Base-by-base conservation (phyloP, 495 filamentous ascomycete genomes). In the Talaromyces ruber region DNA sequence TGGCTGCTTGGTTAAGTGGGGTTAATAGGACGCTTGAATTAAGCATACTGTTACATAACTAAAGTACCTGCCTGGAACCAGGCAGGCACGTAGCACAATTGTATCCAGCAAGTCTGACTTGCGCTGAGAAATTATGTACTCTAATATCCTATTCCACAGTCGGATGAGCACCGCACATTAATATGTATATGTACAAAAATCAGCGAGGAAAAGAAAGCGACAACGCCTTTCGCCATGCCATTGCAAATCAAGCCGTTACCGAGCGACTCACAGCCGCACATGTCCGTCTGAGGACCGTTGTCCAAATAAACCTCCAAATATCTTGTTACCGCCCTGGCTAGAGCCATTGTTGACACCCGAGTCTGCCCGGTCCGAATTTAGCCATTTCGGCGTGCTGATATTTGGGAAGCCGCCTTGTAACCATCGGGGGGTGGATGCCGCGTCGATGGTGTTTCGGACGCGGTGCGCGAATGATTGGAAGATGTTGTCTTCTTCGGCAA, bases 361-460 rank as follows among this genome's bases (percentile, higher is more conserved):
- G 30, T n/a, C 28, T 29, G 29, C 59, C 39, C 25, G 24, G 50
- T 69, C 68, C 16, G 70, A 70, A 1, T 67, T 70, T 86, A 96
- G 89, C 93, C 93, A 97, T 63, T 87, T 90, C 2, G 91, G 93
- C 67, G 86, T 80, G 69, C 88, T 88, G 67, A 90, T 82, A 14
- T 79, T 80, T 24, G 84, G 75, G 16, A 82, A 75, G 58, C 88
- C 81, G 22, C 85, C 84, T 64, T 86, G 82, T 57, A 95, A 67
- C 91, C 92, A 96, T 57, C 86, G 83, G 2, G 93, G 92, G 32
- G 86, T 82, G 50, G 93, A 89, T 18, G 91, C 75, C 6, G 86
- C 89, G 58, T 98, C 94, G 58, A 98, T 83, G 2, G 94, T 97
- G 70, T 98, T 98, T 67, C 82, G 85, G 58, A 98, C 86, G 39